Base-by-base conservation (phyloP, 2,329 filamentous ascomycete genomes). In the Teratosphaeria viscida region DNA sequence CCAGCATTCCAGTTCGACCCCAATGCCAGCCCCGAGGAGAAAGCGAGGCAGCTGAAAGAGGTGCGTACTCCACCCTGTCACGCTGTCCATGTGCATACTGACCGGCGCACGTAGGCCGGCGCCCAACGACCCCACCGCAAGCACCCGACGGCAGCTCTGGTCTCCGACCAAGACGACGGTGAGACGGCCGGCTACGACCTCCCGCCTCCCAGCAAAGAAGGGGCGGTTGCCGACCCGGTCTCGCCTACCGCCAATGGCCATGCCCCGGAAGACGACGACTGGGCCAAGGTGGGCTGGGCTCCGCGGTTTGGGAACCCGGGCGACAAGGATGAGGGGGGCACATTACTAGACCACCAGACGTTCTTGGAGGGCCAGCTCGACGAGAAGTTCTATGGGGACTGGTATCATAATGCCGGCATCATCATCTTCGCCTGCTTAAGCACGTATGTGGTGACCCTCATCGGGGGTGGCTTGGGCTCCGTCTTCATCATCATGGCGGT, bases 381-480 rank as follows among this genome's bases (percentile, higher is more conserved):
- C 52, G 92, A 97, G 71, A 89, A 89, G 71, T 90, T 95, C 73
- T 99, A 89, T 72, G 94, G 94, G 71, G 91, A 97, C 73, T 99
- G 94, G 94, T 99, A 97, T 74, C 92, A 99, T 75, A 99, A 99
- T 74, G 86, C 92, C 2, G 94, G 81, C n/a, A 78, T 99, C 62
- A 96, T 99, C 71, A 81, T 92, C 65, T 96, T 99, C 71, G 90
- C 92, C 57, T 96, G 91, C 71, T 79, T 99, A 57, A 79, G 84
- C 34, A 96, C 92, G 26, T 99, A 92, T 92, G 81, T 96, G 3
- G 81, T 96, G 43, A 92, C 92, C 34, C 81, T 92, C 23, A 79
- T 99, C 10, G 94, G 95, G 52, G 94, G 94, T 62, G 94, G 94
- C 26, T 80, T 99, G 14, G 92, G 84, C 61, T 99, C 92, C 92